Evolutionary conservation across 257 asterid genomes (phyloP).

Genomic region (Solanum pimpinellifolium): DNA sequence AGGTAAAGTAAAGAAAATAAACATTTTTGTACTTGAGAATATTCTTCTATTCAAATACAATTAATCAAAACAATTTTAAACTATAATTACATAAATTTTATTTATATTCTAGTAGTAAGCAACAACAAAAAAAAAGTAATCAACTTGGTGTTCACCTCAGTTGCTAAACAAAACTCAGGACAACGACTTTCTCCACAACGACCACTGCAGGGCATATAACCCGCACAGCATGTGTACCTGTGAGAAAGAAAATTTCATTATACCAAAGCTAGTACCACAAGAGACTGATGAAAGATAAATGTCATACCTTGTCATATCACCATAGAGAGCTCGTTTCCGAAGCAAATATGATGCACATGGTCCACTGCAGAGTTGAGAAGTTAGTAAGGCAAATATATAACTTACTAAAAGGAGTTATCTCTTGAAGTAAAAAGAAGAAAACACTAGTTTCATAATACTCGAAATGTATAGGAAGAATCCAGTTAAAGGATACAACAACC

Average conservation of each 20-base stretch:
- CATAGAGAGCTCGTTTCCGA: conserved; percentile 92
- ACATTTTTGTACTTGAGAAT: not conserved
- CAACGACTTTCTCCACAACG: conserved; percentile 97
- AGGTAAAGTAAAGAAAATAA: not conserved
- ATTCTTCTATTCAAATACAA: not conserved
- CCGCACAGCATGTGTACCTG: conserved; percentile 97
- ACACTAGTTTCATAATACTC: not conserved
- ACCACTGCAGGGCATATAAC: conserved; percentile 99
- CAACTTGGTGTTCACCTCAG: conserved; percentile 53
- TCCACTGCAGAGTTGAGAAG: conserved; percentile 39
- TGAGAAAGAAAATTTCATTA: conserved; percentile 1
- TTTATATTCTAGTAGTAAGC: not conserved
- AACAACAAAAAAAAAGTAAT: not conserved
- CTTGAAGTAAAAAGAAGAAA: not conserved
- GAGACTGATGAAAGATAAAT: not conserved
- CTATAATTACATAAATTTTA: not conserved
- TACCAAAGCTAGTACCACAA: not conserved
- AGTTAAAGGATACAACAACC: not conserved
- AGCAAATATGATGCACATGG: conserved; percentile 97
- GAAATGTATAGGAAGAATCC: not conserved
- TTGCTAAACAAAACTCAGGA: conserved; percentile 95
- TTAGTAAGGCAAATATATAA: not conserved
- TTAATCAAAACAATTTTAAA: not conserved
- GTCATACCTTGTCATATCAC: conserved; percentile 90
- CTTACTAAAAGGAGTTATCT: not conserved